Evolutionary conservation across 305 asterid species (phyloP).

Genomic region (Nicotiana rustica): DNA sequence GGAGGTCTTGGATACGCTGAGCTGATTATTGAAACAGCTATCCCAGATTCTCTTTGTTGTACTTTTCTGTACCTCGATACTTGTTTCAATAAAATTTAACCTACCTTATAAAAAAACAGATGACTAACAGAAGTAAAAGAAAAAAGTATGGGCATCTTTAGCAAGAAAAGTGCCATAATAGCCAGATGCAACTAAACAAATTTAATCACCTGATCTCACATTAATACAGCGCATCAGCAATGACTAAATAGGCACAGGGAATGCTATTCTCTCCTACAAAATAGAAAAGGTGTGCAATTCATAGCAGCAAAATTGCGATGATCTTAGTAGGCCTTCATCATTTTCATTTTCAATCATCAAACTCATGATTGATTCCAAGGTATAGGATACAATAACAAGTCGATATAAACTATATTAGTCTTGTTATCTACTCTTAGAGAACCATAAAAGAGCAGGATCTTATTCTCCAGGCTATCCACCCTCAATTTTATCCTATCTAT

Average conservation of each 20-base stretch:
- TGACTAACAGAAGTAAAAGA: conserved; percentile 21
- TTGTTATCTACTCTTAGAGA: neutral
- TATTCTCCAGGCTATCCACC: neutral
- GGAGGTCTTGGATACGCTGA: too few species aligned
- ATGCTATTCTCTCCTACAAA: neutral
- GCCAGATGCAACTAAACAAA: conserved; percentile 26
- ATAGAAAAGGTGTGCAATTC: neutral
- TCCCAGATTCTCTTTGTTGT: too few species aligned
- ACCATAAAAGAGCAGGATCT: conserved; percentile 18
- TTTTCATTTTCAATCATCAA: conserved; percentile 25
- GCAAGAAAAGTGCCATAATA: conserved; percentile 14
- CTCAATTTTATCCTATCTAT: conserved; percentile 1
- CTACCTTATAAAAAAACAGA: neutral
- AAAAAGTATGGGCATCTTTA: neutral
- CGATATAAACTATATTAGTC: neutral
- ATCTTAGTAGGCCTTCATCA: conserved; percentile 11
- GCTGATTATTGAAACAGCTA: too few species aligned
- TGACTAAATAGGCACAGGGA: neutral
- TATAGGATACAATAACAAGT: neutral
- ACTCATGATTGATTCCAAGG: conserved; percentile 13
- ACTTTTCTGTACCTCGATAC: too few species aligned
- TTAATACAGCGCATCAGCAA: neutral
- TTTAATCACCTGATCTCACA: conserved; percentile 21
- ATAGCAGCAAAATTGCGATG: neutral
- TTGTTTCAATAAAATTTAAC: too few species aligned